A percentile compares a stretch with the other conserved stretches of the same genome.
These are phyloP conservation scores for Backusella westeae DNA, from an alignment of 192 early-diverging fungal species.

Conservation along the genomic window DNA sequence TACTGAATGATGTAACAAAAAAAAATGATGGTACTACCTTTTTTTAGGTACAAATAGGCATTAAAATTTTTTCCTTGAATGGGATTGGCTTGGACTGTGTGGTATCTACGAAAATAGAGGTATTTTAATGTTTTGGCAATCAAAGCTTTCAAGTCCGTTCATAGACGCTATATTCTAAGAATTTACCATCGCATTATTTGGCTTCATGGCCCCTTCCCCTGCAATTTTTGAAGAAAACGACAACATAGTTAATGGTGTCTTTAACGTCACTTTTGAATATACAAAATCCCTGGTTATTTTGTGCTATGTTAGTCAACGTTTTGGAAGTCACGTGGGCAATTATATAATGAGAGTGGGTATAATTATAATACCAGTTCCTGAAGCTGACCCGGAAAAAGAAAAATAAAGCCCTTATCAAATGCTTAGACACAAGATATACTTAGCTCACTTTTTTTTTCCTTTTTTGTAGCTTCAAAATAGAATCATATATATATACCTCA, in stretches of 20 bases:
- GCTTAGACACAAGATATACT: slow-evolving; percentile 4
- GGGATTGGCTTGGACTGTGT: neutral
- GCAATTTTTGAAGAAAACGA: neutral
- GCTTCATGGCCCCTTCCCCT: neutral
- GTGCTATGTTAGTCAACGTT: neutral
- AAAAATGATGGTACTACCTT: neutral
- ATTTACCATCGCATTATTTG: neutral
- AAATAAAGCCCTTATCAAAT: neutral
- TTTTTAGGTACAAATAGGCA: neutral
- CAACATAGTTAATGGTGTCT: neutral
- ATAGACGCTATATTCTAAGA: neutral
- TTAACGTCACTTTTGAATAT: neutral
- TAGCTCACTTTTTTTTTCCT: slow-evolving; percentile 8
- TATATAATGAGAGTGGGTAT: neutral
- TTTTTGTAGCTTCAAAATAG: slow-evolving; percentile 1
- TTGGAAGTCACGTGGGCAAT: neutral
- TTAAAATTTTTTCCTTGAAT: neutral
- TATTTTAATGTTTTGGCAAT: neutral
- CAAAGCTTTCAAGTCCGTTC: slow-evolving; percentile 3
- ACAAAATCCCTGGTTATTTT: neutral
- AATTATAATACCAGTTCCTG: slow-evolving; percentile 8
- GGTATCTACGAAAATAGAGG: slow-evolving; percentile 1
- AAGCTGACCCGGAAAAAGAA: slow-evolving; percentile 6
- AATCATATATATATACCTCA: slow-evolving; percentile 1
- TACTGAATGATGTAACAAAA: neutral